Conservation (phyloP, 148 eudicot species). For the Simmondsia chinensis region DNA sequence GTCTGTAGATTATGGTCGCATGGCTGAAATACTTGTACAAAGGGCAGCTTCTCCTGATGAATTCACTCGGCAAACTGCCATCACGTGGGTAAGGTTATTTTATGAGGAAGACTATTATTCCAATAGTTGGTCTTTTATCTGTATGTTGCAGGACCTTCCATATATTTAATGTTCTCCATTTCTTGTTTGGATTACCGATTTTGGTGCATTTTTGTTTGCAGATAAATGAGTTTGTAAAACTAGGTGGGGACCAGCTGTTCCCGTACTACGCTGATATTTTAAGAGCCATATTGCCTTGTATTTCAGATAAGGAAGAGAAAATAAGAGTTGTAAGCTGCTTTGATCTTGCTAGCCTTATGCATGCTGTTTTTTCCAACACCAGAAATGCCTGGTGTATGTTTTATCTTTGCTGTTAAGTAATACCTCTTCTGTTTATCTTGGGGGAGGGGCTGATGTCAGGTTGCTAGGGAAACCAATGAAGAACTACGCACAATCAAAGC, state of each 20-base stretch:
- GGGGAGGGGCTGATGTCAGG: too few relatives aligned
- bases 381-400: too few relatives aligned
- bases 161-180: conserved; percentile 3
- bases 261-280: conserved; percentile 95
- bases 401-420: too few relatives aligned
- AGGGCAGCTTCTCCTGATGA: conserved; percentile 88
- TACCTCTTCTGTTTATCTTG: too few relatives aligned
- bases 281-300: conserved; percentile 92
- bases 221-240: conserved; percentile 96
- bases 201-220: too few relatives aligned
- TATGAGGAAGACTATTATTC: neutral
- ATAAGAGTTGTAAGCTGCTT: conserved; percentile 74
- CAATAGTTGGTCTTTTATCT: neutral
- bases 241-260: conserved; percentile 92
- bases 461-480: conserved; percentile 95
- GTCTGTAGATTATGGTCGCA: conserved; percentile 99
- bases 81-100: conserved; percentile 87
- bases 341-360: neutral
- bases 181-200: too few relatives aligned
- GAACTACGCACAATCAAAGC: conserved; percentile 72
- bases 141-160: conserved; percentile 4
- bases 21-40: conserved; percentile 96
- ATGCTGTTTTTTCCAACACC: neutral
- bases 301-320: conserved; percentile 96
- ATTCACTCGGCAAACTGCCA: conserved; percentile 92